Base-by-base conservation (phyloP, 345 rosid genomes). In the Eucalyptus regnans region DNA sequence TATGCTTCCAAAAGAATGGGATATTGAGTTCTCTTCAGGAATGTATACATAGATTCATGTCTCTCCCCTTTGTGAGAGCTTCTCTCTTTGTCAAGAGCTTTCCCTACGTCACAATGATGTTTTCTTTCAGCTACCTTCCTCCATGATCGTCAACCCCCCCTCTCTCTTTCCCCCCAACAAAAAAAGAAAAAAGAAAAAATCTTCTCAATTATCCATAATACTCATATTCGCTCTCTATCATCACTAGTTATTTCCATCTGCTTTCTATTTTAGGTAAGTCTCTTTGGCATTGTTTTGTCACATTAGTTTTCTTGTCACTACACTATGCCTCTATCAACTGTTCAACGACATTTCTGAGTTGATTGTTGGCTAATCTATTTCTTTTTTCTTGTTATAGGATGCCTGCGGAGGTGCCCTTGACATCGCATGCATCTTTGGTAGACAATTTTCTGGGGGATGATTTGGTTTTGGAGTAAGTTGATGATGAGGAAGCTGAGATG, bases 361-460 rank as follows among this genome's bases (percentile, higher is more conserved):
- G 25, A 56, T 56, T 56, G 3, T 56, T 10, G 11, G 62, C 29
- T 23, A 4, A 23, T 56, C 29, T 56, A 23, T 23, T 56, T 58
- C 6, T 4, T 9, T 58, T 56, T 4, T 58, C 13, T 58, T 0
- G 0, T 58, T 58, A 58, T 6, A 58, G 64, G 64, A 58, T 58
- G 29, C 64, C n/a, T 23, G 6, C n/a, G 0, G 64, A 2, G 62
- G 62, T 23, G 4, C 62, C 29, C 62, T 56, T 56, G 1, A 22
- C 29, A 56, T 56, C 3, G 13, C 62, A 9, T 2, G 62, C 62
- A 23, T 56, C 13, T 3, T 12, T 23, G 62, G 13, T 2, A 23
- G 62, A 56, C 0, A 0, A 23, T 56, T 5, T 56, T 0, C 6
- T 23, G 1, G 62, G 12, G 62, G 5, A 56, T 56, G 5, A 56